Evolutionary conservation across 164 flowering plant species (phyloP), one percentile per base, ranked within the genome.

Genomic region (Tetracentron sinense): DNA sequence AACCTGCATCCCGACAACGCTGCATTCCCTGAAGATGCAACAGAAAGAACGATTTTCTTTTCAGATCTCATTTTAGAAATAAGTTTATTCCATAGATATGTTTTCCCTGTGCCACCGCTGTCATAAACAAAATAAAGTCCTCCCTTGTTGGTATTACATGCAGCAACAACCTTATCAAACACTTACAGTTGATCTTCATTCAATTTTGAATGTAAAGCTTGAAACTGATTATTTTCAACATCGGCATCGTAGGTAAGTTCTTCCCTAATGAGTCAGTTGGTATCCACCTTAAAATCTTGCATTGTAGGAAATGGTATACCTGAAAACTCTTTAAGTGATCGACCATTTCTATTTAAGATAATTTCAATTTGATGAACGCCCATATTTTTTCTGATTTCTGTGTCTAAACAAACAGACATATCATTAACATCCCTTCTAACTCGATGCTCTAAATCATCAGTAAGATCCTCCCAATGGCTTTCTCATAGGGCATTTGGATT

Each of bases 101-200:
- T 68, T 23, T 67, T 60, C 8, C 42, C 53, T 6, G 70, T 51
- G 0, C 64, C 52, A 1, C 70, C 64, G 27, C 26, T n/a, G 0
- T 59, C 70, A 52, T 60, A 60, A 0, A 67, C 31, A 31, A 67
- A 67, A 14, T 22, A 67, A 0, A 59, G 1, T n/a, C 59, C 70
- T 3, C 38, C 22, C 1, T 2, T 8, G 27, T 27, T n/a, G 33
- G 8, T 61, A 19, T 21, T n/a, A 14, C 35, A 10, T 11, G 42
- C 3, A 12, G 8, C 14, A 4, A 54, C 1, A 3, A 42, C 23
- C 14, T 0, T n/a, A 1, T 53, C 49, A 23, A 58, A 38, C 14
- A 68, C 17, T 8, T 16, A 0, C 7, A 0, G 12, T 20, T 54
- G 60, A 0, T 44, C 60, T 12, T 0, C 2, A 30, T 62, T 62